Conservation (phyloP, 257 asterid genomes). For the Capsicum chinense region DNA sequence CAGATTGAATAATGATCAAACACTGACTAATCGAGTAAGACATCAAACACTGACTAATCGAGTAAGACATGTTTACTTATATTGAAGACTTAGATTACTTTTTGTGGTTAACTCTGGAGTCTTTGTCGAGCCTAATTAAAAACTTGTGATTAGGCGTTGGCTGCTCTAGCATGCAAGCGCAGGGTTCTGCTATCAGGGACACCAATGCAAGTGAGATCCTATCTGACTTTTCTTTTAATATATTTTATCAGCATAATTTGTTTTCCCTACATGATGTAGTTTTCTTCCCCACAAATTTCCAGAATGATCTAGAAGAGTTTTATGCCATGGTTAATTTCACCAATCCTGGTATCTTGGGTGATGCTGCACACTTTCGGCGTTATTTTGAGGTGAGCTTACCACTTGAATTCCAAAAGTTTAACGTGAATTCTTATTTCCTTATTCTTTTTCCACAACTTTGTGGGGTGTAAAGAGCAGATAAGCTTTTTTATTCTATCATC, state of each 20-base stretch:
- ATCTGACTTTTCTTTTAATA: constrained; percentile 31
- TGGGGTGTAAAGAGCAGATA: neutral
- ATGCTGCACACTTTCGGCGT: constrained; percentile 86
- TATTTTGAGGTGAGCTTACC: constrained; percentile 79
- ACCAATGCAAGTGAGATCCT: constrained; percentile 88
- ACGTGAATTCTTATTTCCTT: neutral
- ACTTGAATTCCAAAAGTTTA: constrained; percentile 23
- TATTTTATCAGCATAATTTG: constrained; percentile 24
- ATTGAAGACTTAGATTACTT: neutral
- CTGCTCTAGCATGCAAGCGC: constrained; percentile 83
- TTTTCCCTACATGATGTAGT: constrained; percentile 25
- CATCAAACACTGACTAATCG: constrained; percentile 91
- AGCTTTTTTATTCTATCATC: neutral
- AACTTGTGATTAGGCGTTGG: constrained; percentile 75
- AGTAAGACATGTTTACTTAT: constrained; percentile 53
- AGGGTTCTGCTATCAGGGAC: constrained; percentile 94
- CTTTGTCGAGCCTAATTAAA: constrained; percentile 26
- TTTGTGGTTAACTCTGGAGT: constrained; percentile 1
- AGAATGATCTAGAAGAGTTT: constrained; percentile 99
- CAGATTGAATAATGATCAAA: constrained; percentile 94
- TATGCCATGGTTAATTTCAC: constrained; percentile 98
- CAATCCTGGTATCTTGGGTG: constrained; percentile 91
- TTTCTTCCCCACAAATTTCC: constrained; percentile 34
- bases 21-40: constrained; percentile 94
- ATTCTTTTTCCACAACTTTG: neutral